A percentile compares a stretch with the other conserved stretches of the same genome.
Evolutionary conservation across 108 stramenopile genomes (phyloP).

Genomic region (Fragilaria crotonensis): DNA sequence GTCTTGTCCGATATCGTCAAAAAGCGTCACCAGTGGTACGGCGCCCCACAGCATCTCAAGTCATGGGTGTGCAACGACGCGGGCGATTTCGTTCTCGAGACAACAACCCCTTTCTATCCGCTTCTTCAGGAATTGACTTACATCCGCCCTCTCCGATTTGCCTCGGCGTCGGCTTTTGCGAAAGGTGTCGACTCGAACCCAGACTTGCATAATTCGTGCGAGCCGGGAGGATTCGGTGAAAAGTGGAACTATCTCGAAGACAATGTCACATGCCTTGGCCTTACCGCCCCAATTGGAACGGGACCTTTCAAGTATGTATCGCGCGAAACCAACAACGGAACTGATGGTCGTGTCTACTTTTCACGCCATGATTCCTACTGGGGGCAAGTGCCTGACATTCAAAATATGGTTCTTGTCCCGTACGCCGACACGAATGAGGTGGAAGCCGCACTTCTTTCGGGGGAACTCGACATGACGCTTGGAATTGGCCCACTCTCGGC

Average conservation of each 20-base stretch:
- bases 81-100: slow-evolving; percentile 32
- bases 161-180: slow-evolving; percentile 42
- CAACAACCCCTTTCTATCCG: slow-evolving; percentile 37
- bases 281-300: slow-evolving; percentile 40
- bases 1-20: slow-evolving; percentile 35
- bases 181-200: slow-evolving; percentile 36
- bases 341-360: slow-evolving; percentile 37
- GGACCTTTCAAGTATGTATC: slow-evolving; percentile 44
- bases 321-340: slow-evolving; percentile 6
- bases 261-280: slow-evolving; percentile 41
- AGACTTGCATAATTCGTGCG: slow-evolving; percentile 46
- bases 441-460: slow-evolving; percentile 36
- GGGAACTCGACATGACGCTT: slow-evolving; percentile 34
- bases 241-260: slow-evolving; percentile 29
- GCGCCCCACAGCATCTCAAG: slow-evolving; percentile 20
- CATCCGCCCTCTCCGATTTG: slow-evolving; percentile 54
- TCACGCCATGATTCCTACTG: slow-evolving; percentile 37
- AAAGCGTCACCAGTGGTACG: slow-evolving; percentile 52
- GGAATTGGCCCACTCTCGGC: slow-evolving; percentile 37
- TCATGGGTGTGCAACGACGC: slow-evolving; percentile 39
- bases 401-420: slow-evolving; percentile 23
- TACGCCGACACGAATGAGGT: slow-evolving; percentile 36
- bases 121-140: slow-evolving; percentile 60
- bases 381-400: slow-evolving; percentile 34
- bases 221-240: slow-evolving; percentile 17